Percentiles rank a stretch among this genome's conserved stretches.
phyloP scores from a whole-genome alignment of 345 rosid species.

The Gossypium herbaceum region DNA sequence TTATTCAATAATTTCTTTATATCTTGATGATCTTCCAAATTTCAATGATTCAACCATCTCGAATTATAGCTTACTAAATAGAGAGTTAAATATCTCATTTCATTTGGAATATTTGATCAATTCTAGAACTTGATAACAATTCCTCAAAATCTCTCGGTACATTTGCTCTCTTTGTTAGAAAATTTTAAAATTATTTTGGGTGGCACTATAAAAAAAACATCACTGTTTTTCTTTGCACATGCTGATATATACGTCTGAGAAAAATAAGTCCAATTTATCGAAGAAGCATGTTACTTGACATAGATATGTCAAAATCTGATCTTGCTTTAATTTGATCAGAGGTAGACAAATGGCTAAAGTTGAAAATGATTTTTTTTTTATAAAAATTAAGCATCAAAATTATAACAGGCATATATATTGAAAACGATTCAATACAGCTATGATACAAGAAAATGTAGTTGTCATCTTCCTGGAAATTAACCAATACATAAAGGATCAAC shows the following conservation, averaged over 20 bases:
- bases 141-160: not conserved
- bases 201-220: not conserved
- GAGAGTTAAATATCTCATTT: not conserved
- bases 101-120: not conserved
- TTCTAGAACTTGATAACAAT: too few relatives aligned
- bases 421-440: not conserved
- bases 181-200: not conserved
- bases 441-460: not conserved
- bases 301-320: conserved; percentile 5
- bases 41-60: not conserved
- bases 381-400: not conserved
- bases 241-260: not conserved
- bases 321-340: not conserved
- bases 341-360: conserved; percentile 9
- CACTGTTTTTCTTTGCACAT: not conserved
- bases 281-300: not conserved
- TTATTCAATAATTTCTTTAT: not conserved
- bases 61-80: not conserved
- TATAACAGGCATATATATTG: not conserved
- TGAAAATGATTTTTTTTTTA: conserved; percentile 3
- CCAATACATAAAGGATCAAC: not conserved
- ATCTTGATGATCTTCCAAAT: not conserved
- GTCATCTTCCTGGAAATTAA: not conserved
- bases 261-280: not conserved
- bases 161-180: not conserved